These are phyloP conservation scores for Hibiscus tridactylites DNA, from an alignment of 345 rosid species.

Conservation along the genomic window DNA sequence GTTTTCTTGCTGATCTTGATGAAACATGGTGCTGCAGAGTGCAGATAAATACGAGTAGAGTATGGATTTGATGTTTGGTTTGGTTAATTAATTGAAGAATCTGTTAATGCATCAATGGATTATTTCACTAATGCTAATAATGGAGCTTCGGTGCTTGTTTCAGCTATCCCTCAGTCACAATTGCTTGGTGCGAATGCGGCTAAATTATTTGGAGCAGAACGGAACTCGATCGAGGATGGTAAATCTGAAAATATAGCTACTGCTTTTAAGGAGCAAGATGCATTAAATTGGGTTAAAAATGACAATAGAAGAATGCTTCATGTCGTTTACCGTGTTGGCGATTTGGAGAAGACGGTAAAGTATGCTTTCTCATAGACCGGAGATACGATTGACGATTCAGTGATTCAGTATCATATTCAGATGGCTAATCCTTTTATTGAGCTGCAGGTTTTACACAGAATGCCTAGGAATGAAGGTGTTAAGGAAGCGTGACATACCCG, in stretches of 20 bases:
- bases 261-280: constrained; percentile 33
- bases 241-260: constrained; percentile 35
- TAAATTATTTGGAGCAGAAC: constrained; percentile 12
- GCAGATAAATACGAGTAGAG: too few species aligned
- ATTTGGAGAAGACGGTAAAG: constrained; percentile 82
- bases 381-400: too few species aligned
- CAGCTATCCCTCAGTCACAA: constrained; percentile 32
- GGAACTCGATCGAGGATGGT: constrained; percentile 6
- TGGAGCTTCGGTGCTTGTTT: not conserved
- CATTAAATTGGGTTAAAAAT: constrained; percentile 47
- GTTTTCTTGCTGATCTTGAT: not conserved
- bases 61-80: constrained; percentile 2
- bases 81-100: not conserved
- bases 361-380: not conserved
- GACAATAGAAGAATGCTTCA: constrained; percentile 92
- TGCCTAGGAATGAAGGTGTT: not conserved
- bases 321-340: constrained; percentile 97
- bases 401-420: too few species aligned
- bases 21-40: not conserved
- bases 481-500: not conserved
- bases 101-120: not conserved
- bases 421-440: not conserved
- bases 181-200: constrained; percentile 20
- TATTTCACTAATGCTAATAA: constrained; percentile 10
- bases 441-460: not conserved